Base-by-base conservation (phyloP, 2,329 filamentous ascomycete species). In the Gyromitra esculenta region DNA sequence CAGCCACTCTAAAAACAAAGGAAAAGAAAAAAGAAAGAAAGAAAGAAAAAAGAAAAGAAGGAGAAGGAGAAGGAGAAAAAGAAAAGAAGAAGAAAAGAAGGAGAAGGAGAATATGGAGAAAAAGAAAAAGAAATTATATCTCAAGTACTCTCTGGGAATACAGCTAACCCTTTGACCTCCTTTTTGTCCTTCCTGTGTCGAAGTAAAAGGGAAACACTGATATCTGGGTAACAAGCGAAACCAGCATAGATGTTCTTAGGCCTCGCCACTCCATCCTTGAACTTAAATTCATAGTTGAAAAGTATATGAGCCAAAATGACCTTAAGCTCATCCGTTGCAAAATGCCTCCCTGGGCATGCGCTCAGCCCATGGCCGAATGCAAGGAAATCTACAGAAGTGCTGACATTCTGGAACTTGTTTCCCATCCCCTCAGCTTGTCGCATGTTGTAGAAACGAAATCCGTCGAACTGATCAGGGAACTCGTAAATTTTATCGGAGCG, bases 381-480 rank as follows among this genome's bases (percentile, higher is more conserved):
- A 79, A 84, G 70, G 75, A 83, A 84, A 1, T 75, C 81, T 60
- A 81, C 81, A 37, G 81, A 82, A 0, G 83, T 83, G n/a, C 79
- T 82, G 9, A 52, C 39, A 11, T 57, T 69, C 35, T 79, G 72
- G 21, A 60, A 63, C 9, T 64, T 65, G 1, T 43, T 37, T 5
- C 54, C 72, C 1, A 57, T 48, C 2, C 75, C 79, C 37, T 80
- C 78, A 0, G 77, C 72, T 60, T 84, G 83, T 0, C 83, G 81
- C 5, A 79, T 67, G 0, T 83, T 81, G 3, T 84, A 83, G 72
- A 85, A 86, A 0, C 85, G 81, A 68, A 85, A 85, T 0, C 84
- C 84, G 15, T 85, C 84, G 76, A 82, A 86, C 21, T 82, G 82
- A 5, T 80, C 41, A 0, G 84, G 81, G 1, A 85, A 81, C 1